Percentiles rank a stretch among this genome's conserved stretches.
Conservation (phyloP, 495 filamentous ascomycete species). For the Acidomyces sp. region DNA sequence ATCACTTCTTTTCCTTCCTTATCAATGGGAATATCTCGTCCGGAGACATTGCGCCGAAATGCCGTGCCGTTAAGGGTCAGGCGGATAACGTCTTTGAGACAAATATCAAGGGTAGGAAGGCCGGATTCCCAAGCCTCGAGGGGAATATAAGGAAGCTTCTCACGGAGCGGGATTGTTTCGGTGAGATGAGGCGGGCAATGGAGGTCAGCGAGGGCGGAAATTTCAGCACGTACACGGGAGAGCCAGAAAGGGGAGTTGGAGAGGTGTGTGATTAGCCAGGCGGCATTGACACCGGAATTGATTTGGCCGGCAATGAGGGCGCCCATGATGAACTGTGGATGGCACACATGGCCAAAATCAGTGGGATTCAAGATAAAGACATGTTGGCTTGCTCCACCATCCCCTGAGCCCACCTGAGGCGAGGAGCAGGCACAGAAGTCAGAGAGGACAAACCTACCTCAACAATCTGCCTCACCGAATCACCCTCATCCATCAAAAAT, state of each 20-base stretch:
- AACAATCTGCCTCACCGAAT: conserved; percentile 27
- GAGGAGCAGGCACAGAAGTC: too few relatives aligned
- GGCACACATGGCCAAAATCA: too few relatives aligned
- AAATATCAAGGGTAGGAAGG: conserved; percentile 35
- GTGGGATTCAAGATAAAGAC: too few relatives aligned
- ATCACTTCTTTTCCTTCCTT: conserved; percentile 33
- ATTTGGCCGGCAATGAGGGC: conserved; percentile 26
- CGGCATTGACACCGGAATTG: conserved; percentile 36
- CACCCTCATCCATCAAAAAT: conserved; percentile 32
- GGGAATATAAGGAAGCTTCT: conserved; percentile 29
- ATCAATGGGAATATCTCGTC: conserved; percentile 23
- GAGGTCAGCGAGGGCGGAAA: conserved; percentile 28
- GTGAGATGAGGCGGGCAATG: conserved; percentile 28
- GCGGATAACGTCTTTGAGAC: conserved; percentile 34
- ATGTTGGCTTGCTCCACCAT: too few relatives aligned
- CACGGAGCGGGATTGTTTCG: conserved; percentile 25
- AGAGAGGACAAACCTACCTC: too few relatives aligned
- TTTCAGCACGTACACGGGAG: conserved; percentile 28
- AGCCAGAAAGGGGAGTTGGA: conserved; percentile 32
- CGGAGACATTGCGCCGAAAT: conserved; percentile 29
- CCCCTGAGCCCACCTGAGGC: too few relatives aligned
- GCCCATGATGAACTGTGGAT: conserved; percentile 33
- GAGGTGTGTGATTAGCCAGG: conserved; percentile 31
- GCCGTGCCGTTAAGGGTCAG: conserved; percentile 24
- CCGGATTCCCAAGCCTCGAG: conserved; percentile 35